Evolutionary conservation across 352 stramenopile species (phyloP), one percentile per base, ranked within the genome.

Genomic region (Pythium aquatile): DNA sequence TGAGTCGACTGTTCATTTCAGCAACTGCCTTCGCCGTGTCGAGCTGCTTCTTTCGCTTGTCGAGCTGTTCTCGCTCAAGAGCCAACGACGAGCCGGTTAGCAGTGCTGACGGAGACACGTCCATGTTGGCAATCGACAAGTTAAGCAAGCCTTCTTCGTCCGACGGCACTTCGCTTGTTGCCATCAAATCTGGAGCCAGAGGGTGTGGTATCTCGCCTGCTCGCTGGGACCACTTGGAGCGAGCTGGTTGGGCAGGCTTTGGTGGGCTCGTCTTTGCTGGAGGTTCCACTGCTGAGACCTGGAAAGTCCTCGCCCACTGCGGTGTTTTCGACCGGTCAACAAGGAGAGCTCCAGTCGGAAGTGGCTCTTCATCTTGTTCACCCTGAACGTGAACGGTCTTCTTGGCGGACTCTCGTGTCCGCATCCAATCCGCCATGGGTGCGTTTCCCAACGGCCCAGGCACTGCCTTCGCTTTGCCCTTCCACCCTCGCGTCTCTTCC

Each of bases 351-450:
- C 48, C 55, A 35, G 32, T 5, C 32, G 32, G 32, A 9, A 35
- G 32, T 9, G 32, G 5, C 24, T 54, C n/a, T 16, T 17, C 13
- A 9, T 54, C n/a, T 49, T 52, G 17, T 30, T 73, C 61, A 26
- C 73, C 63, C n/a, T 49, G 37, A 2, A 81, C 65, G 33, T 69
- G 24, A n/a, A 80, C 63, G 4, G 78, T 78, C 40, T 74, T 75
- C 60, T 79, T 88, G 24, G 79, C 79, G 5, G 75, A 78, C 11
- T 75, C 62, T n/a, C 78, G 78, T 9, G 81, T 93, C 37, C 72
- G 55, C 81, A 93, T 93, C 83, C 83, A 93, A 1, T 88, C 75
- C 44, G 90, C 83, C 65, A 90, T 87, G 4, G 77, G 75, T 0
- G 85, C 74, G 40, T 75, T 75, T 24, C 73, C 73, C 70, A 84